phyloP scores from a whole-genome alignment of 306 rosid genomes.

The Sicyos edulis region DNA sequence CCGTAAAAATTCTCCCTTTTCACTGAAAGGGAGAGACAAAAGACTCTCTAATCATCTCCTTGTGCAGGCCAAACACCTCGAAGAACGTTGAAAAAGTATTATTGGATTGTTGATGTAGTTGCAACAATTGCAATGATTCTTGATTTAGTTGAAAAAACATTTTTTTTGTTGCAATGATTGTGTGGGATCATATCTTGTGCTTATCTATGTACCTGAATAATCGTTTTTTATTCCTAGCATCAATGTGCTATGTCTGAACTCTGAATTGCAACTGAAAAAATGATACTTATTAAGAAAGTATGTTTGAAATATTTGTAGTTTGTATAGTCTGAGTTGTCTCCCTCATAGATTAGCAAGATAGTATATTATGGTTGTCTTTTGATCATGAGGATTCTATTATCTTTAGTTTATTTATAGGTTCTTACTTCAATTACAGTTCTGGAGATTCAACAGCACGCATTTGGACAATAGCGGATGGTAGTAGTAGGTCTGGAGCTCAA shows the following conservation, averaged over 20 bases:
- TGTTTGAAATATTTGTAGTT: not conserved
- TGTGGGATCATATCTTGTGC: not conserved
- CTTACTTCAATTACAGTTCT: conserved; percentile 43
- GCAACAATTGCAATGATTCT: too few relatives aligned
- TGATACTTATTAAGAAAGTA: not conserved
- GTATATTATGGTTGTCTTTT: not conserved
- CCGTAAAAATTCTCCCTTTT: too few relatives aligned
- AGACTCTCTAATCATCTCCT: too few relatives aligned
- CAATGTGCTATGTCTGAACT: not conserved
- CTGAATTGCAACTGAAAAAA: not conserved
- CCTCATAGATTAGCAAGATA: not conserved
- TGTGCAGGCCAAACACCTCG: too few relatives aligned
- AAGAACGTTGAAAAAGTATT: too few relatives aligned
- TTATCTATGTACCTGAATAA: not conserved
- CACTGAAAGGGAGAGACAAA: too few relatives aligned
- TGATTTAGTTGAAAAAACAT: too few relatives aligned
- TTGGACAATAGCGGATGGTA: conserved; percentile 71
- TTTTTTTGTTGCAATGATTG: not conserved
- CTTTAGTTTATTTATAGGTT: conserved; percentile 13
- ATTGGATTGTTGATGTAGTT: too few relatives aligned
- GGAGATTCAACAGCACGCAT: conserved; percentile 98
- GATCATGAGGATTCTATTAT: not conserved
- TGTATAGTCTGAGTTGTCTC: not conserved
- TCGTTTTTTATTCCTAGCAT: not conserved
- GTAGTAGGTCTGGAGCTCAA: conserved; percentile 45